Base-by-base conservation (phyloP, 257 asterid genomes). In the Nicotiana benthamiana region DNA sequence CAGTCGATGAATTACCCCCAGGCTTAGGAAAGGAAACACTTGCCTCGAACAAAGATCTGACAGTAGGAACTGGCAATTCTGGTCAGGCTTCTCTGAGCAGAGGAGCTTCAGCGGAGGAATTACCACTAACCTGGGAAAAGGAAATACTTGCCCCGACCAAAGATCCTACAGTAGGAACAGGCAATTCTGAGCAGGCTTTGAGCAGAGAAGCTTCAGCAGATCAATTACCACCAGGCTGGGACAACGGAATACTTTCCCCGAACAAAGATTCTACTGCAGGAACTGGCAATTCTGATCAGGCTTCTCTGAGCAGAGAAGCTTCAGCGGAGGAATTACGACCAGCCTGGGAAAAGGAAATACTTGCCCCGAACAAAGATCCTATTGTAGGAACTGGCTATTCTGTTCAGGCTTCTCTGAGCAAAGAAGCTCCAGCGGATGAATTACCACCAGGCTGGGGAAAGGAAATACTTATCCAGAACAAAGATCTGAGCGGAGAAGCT, bases 311-410 rank as follows among this genome's bases (percentile, higher is more conserved):
- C 32, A 68, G 76, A 20, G 53, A 36, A 4, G 16, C 27, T 4
- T 46, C 77, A 3, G 34, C 24, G 60, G 77, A 24, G 46, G 59
- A 72, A 72, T 22, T 72, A 72, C 59, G 34, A n/a, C 77, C 77
- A 22, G 59, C 59, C 26, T 43, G 77, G 59, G 59, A 72, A 13
- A 72, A 43, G 57, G 59, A 72, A 72, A 24, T 74, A 15, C 67
- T 60, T 57, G 11, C 79, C 20, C 48, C 63, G 20, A 79, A 75
- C 61, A 43, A 52, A 68, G 60, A 20, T 65, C 74, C 54, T 20
- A 85, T 30, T 28, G 86, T 86, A 75, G 84, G 85, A 9, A 61
- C 54, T 20, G 76, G 72, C 65, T 24, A 72, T 24, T 43, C 34
- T 74, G n/a, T 20, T 20, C 61, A 72, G 60, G 60, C 78, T 72